Conservation (phyloP, 148 eudicot genomes). For the Beta vulgaris region DNA sequence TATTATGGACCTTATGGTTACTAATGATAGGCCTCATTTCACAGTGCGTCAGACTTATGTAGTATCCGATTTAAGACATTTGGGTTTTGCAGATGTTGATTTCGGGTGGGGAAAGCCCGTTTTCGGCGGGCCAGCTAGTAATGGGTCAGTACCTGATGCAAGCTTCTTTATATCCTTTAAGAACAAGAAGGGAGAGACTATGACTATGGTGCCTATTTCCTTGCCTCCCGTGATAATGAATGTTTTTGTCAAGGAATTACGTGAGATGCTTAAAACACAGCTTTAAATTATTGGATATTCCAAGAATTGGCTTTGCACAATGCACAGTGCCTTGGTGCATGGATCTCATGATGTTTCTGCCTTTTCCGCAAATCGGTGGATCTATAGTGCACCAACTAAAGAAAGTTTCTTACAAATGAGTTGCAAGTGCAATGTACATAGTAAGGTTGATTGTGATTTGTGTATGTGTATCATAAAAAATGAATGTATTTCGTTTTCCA, state of each 20-base stretch:
- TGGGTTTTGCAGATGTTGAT: constrained; percentile 30
- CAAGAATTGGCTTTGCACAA: too few relatives aligned
- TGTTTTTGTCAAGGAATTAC: constrained; percentile 17
- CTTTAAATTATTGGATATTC: too few relatives aligned
- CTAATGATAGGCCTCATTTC: constrained; percentile 27
- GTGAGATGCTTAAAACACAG: constrained; percentile 20
- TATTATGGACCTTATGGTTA: constrained; percentile 32
- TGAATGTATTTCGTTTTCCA: too few relatives aligned
- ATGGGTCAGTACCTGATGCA: constrained; percentile 27
- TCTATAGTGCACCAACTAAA: too few relatives aligned
- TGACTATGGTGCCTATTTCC: constrained; percentile 27
- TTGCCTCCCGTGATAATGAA: constrained; percentile 27
- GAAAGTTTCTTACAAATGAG: too few relatives aligned
- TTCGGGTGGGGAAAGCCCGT: constrained; percentile 40
- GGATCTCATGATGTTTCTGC: too few relatives aligned
- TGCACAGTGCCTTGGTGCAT: too few relatives aligned
- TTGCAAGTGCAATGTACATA: too few relatives aligned
- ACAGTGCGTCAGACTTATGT: constrained; percentile 20
- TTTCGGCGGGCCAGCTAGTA: constrained; percentile 33
- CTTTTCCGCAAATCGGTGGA: too few relatives aligned
- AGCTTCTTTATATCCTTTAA: constrained; percentile 29
- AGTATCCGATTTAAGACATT: constrained; percentile 31
- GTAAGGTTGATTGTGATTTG: too few relatives aligned
- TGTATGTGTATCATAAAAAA: too few relatives aligned
- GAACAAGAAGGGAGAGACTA: constrained; percentile 26